These are phyloP conservation scores for Penicillium dipodomyicola DNA, from an alignment of 495 filamentous ascomycete species.

Conservation along the genomic window DNA sequence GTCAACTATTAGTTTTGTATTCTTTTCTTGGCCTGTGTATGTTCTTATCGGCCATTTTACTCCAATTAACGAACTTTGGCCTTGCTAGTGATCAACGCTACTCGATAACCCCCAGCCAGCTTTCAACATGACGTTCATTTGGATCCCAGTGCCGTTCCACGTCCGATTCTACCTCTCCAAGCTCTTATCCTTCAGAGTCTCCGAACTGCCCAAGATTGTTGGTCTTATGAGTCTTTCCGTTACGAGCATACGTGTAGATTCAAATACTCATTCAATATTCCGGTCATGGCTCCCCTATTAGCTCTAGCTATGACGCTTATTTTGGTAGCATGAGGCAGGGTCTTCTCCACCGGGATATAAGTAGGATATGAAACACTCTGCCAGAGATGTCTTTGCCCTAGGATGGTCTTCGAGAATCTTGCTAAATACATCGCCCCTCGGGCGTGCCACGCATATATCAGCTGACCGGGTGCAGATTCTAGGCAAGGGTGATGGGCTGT, in stretches of 20 bases:
- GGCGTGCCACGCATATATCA: not conserved
- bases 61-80: not conserved
- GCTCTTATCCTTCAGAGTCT: constrained; percentile 25
- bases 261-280: constrained; percentile 20
- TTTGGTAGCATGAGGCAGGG: no score
- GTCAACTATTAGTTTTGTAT: not conserved
- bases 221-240: constrained; percentile 26
- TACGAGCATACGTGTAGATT: constrained; percentile 14
- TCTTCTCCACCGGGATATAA: no score
- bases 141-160: not conserved
- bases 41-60: not conserved
- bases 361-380: constrained; percentile 4
- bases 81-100: not conserved
- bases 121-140: constrained; percentile 7
- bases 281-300: not conserved
- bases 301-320: no score
- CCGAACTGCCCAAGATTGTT: constrained; percentile 32
- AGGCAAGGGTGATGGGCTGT: not conserved
- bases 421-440: no score
- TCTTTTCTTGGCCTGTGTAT: not conserved
- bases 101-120: constrained; percentile 8
- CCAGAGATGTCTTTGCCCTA: constrained; percentile 20
- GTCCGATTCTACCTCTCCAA: constrained; percentile 11
- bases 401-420: no score
- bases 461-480: not conserved